Conservation (phyloP, 257 asterid genomes). For the Pogostemon cablin region DNA sequence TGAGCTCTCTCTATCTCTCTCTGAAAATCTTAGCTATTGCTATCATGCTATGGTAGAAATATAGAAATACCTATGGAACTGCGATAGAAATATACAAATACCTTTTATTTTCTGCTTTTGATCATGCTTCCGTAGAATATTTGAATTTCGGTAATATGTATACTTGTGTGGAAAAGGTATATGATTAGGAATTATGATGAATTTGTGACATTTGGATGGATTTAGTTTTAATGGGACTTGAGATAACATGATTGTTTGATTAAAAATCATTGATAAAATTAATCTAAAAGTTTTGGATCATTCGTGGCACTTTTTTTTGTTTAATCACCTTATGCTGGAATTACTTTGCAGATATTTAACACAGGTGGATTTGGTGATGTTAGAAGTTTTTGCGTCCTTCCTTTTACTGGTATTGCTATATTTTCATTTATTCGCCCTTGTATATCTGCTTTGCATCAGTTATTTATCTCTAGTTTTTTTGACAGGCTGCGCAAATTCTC, state of each 20-base stretch:
- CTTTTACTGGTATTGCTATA: conserved; percentile 49
- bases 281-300: conserved; percentile 6
- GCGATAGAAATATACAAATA: neutral
- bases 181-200: neutral
- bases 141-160: neutral
- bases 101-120: conserved; percentile 4
- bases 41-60: too few species aligned
- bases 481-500: conserved; percentile 53
- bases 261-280: conserved; percentile 1
- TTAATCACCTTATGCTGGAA: conserved; percentile 19
- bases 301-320: conserved; percentile 9
- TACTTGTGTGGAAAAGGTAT: neutral
- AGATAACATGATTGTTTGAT: conserved; percentile 13
- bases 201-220: neutral
- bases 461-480: conserved; percentile 27
- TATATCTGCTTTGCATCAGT: neutral
- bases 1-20: conserved; percentile 4
- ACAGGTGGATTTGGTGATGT: conserved; percentile 46
- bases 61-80: neutral
- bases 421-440: neutral
- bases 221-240: conserved; percentile 2
- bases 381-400: conserved; percentile 49
- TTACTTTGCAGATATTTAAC: conserved; percentile 48
- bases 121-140: neutral
- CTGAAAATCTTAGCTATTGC: neutral